Evolutionary conservation across 257 asterid genomes (phyloP), one percentile per base, ranked within the genome.

Genomic region (Salvia miltiorrhiza): DNA sequence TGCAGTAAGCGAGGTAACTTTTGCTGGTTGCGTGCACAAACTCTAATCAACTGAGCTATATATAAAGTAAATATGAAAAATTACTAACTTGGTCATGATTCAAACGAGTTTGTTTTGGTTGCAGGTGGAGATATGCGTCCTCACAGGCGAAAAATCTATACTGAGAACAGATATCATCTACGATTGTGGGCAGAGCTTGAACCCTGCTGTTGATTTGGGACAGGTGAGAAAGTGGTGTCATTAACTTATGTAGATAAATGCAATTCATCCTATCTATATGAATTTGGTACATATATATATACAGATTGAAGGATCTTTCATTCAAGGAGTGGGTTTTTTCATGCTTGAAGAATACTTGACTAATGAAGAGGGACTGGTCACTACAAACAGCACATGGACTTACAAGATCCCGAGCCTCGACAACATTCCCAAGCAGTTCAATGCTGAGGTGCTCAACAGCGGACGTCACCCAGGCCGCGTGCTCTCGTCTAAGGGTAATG

Each of bases 271-370:
- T 8, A 10, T 37, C 40, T 37, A 12, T 37, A 6, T 37, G 43
- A 12, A 2, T 37, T 37, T 37, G 43, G 9, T 30, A 30, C 35
- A 30, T n/a, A n/a, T n/a, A n/a, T n/a, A n/a, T n/a, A n/a, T n/a
- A 2, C 83, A 92, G 96, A 89, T 87, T 71, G 96, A 92, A 80
- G 97, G 96, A 30, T 84, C 93, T 52, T 92, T 85, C 30, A 83
- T 92, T 2, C 95, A 89, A 83, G 97, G 97, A 12, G 52, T 92
- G 7, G 96, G 97, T 20, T 87, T 89, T 73, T 89, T 85, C 79
- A 87, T 87, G 95, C 84, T 75, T 3, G 95, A 92, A 86, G 97
- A 92, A 72, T 92, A 83, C 83, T 67, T 73, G 39, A 72, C 77
- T 5, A 80, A 92, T 44, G 32, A 58, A n/a, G 86, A 92, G 9